phyloP scores from a whole-genome alignment of 768 basidiomycete species.

The Naematelia aurantialba region DNA sequence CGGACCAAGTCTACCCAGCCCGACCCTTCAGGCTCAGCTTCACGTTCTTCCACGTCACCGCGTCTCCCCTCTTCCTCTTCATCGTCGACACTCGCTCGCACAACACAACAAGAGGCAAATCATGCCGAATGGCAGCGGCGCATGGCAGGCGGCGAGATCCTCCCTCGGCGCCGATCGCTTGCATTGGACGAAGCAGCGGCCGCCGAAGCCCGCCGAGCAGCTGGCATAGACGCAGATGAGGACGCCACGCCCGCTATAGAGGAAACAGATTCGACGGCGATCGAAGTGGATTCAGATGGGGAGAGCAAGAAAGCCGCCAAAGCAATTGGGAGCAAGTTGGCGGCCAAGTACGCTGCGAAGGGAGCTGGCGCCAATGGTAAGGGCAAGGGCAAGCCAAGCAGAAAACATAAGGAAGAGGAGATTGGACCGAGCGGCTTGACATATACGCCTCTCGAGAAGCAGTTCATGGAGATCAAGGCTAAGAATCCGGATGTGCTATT shows the following conservation, averaged over 20 bases:
- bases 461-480: conserved; percentile 49
- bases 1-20: background rate
- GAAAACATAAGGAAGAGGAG: conserved; percentile 46
- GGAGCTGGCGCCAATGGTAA: conserved; percentile 4
- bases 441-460: conserved; percentile 51
- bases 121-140: conserved; percentile 38
- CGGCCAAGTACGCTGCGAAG: conserved; percentile 34
- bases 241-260: conserved; percentile 12
- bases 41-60: conserved; percentile 6
- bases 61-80: background rate
- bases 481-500: conserved; percentile 47
- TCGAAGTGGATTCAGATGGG: conserved; percentile 17
- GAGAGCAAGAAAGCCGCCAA: conserved; percentile 18
- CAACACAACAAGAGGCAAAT: conserved; percentile 21
- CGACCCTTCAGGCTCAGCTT: conserved; percentile 33
- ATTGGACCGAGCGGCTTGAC: conserved; percentile 48
- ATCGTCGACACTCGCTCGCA: conserved; percentile 1
- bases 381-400: conserved; percentile 19
- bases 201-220: conserved; percentile 26
- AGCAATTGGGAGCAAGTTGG: conserved; percentile 26
- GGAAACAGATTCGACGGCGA: conserved; percentile 8
- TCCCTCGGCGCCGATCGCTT: conserved; percentile 38
- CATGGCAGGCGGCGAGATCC: conserved; percentile 26
- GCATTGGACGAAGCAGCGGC: conserved; percentile 46
- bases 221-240: conserved; percentile 14